Evolutionary conservation across 1,284 basidiomycete species (phyloP), one percentile per base, ranked within the genome.

Genomic region (Peniophora sp.): DNA sequence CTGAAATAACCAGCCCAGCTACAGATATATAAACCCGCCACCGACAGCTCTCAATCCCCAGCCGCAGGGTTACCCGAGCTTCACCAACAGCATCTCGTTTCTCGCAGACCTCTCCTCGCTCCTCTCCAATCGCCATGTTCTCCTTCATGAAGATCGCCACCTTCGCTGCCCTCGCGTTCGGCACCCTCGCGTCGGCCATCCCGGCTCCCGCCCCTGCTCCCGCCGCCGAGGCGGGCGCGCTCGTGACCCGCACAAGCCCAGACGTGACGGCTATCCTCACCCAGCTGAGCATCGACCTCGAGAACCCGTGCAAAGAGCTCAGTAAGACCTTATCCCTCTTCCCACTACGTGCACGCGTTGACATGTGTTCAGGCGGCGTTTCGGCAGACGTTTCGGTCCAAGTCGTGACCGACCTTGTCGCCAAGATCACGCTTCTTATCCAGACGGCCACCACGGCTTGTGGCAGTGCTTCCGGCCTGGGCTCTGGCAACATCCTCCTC

Each of bases 111-210:
- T 32, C 27, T 32, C 27, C 12, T 12, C 27, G 5, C 27, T 32
- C 27, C 27, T 32, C 27, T 32, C 27, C 27, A 32, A 12, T 45
- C 23, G n/a, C 24, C 23, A 47, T 53, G 50, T 53, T 51, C 48
- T 52, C 51, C 38, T 48, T 50, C 39, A 22, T 24, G 22, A 52
- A 52, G 51, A 38, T 51, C 45, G 47, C 41, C 27, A 52, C 47
- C 47, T 47, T 52, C 34, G 47, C 47, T 49, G 47, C 55, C 16
- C 47, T 65, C 45, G 55, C 59, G 35, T 55, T 63, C 39, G 54
- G 52, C 48, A 46, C 52, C 11, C 39, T 55, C n/a, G 56, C 53
- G 2, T 43, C 41, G 43, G 64, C 64, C 3, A 52, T 60, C n/a
- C 52, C 57, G 22, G 52, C 24, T 10, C n/a, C 23, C 23, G 17